Conservation (phyloP, 2,329 filamentous ascomycete genomes). For the Didymella lethalis region DNA sequence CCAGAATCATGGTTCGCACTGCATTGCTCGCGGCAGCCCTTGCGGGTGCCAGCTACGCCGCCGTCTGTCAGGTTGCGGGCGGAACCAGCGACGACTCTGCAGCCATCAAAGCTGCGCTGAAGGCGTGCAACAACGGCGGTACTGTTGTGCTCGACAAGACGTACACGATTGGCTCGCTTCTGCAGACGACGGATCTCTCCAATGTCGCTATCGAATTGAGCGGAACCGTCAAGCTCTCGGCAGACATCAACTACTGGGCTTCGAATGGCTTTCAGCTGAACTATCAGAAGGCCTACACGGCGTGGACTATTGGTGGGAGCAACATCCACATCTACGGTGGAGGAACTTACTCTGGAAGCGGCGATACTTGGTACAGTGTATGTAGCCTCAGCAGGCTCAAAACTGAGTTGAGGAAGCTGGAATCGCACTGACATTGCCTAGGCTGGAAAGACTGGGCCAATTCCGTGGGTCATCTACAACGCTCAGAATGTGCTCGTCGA, state of each 20-base stretch:
- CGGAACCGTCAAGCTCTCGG: slow-evolving; percentile 68
- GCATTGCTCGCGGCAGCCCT: neutral
- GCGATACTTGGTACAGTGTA: slow-evolving; percentile 70
- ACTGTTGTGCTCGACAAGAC: slow-evolving; percentile 66
- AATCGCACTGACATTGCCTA: slow-evolving; percentile 60
- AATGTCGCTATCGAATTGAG: slow-evolving; percentile 65
- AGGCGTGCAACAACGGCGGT: slow-evolving; percentile 69
- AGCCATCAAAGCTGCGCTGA: slow-evolving; percentile 62
- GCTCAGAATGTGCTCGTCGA: slow-evolving; percentile 63
- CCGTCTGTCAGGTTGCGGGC: slow-evolving; percentile 40
- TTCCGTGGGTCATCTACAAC: slow-evolving; percentile 13
- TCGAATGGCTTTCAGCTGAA: slow-evolving; percentile 67
- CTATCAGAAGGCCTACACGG: slow-evolving; percentile 72
- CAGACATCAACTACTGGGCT: slow-evolving; percentile 74
- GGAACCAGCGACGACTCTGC: slow-evolving; percentile 58
- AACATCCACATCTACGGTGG: slow-evolving; percentile 74
- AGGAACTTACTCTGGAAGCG: slow-evolving; percentile 71
- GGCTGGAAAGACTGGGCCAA: slow-evolving; percentile 7
- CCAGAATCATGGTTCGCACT: slow-evolving; percentile 3
- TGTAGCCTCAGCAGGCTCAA: slow-evolving; percentile 49
- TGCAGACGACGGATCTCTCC: slow-evolving; percentile 71
- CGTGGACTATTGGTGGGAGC: slow-evolving; percentile 71
- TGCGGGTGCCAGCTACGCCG: neutral
- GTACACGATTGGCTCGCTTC: slow-evolving; percentile 69
- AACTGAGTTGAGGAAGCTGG: slow-evolving; percentile 63